Evolutionary conservation across 2,329 filamentous ascomycete genomes (phyloP).

Genomic region (Fusarium xylarioides): DNA sequence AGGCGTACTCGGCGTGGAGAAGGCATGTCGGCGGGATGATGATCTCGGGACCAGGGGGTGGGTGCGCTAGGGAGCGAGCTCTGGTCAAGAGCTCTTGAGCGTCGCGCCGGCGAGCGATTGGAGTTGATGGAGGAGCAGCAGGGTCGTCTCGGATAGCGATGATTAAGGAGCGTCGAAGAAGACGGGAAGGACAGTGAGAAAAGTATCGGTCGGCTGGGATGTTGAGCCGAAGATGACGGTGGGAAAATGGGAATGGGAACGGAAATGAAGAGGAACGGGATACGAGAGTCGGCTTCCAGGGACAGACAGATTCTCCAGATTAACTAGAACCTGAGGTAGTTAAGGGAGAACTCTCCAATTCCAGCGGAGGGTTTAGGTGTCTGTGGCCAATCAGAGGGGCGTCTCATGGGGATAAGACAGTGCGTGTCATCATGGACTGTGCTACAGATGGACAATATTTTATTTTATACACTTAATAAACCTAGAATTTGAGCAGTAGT

Average conservation of each 20-base stretch:
- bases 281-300: conserved; percentile 21
- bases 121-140: neutral
- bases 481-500: neutral
- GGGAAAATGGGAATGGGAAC: conserved; percentile 6
- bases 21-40: conserved; percentile 62
- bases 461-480: neutral
- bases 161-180: conserved; percentile 4
- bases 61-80: conserved; percentile 45
- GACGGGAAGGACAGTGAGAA: conserved; percentile 10
- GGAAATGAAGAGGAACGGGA: conserved; percentile 13
- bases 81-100: conserved; percentile 21
- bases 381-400: conserved; percentile 15
- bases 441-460: neutral
- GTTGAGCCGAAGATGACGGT: conserved; percentile 6
- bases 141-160: neutral
- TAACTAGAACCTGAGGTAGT: conserved; percentile 5
- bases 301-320: conserved; percentile 15
- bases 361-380: conserved; percentile 11
- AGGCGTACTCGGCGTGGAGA: conserved; percentile 75
- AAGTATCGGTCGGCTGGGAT: conserved; percentile 14
- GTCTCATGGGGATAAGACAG: neutral
- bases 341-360: conserved; percentile 34
- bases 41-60: conserved; percentile 20
- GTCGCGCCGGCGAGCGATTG: conserved; percentile 2
- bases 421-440: conserved; percentile 14